Evolutionary conservation across 257 asterid genomes (phyloP).

Genomic region (Buddleja alternifolia): DNA sequence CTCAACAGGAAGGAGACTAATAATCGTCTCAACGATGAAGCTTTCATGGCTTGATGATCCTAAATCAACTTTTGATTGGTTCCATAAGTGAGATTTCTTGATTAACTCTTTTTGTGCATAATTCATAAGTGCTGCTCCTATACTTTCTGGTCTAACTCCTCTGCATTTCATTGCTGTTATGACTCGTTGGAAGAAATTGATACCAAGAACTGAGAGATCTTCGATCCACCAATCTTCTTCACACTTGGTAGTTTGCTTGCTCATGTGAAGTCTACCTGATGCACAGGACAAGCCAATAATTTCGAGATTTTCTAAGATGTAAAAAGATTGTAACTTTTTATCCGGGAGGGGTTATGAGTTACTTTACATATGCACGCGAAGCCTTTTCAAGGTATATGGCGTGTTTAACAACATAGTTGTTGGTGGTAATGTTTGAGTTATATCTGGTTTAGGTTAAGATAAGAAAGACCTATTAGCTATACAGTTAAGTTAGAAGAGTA

Average conservation of each 20-base stretch:
- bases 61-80: constrained; percentile 48
- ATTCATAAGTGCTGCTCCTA: constrained; percentile 79
- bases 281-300: no score
- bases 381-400: no score
- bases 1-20: constrained; percentile 81
- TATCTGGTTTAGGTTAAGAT: no score
- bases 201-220: constrained; percentile 71
- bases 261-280: constrained; percentile 78
- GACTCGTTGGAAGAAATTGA: constrained; percentile 68
- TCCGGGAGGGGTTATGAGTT: no score
- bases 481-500: no score
- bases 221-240: constrained; percentile 95
- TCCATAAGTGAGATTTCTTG: constrained; percentile 62
- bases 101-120: constrained; percentile 77
- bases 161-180: constrained; percentile 85
- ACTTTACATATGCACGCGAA: no score
- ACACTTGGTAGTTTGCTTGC: constrained; percentile 57
- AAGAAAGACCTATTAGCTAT: no score
- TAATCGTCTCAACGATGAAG: constrained; percentile 71
- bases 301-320: no score
- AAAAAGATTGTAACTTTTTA: no score
- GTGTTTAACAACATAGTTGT: no score
- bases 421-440: no score
- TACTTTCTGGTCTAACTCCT: constrained; percentile 95
- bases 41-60: constrained; percentile 50